A percentile compares a stretch with the other conserved stretches of the same genome.
Conservation (phyloP, 768 basidiomycete genomes). For the Clathrus columnatus region DNA sequence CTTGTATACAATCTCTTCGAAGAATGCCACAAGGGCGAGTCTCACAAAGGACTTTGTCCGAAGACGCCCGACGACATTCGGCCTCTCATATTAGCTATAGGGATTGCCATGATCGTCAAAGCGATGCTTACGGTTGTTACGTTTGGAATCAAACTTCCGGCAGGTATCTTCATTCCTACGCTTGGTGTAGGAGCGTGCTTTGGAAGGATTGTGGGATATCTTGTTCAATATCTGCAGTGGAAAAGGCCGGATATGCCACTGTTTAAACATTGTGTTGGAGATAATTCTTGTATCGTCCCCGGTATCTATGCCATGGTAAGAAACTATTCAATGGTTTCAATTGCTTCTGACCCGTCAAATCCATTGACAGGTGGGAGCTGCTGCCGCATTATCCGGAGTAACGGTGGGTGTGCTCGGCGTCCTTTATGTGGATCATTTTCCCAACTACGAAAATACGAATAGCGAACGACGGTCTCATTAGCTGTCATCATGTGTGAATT, state of each 20-base stretch:
- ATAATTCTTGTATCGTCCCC: constrained; percentile 72
- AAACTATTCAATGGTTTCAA: constrained; percentile 1
- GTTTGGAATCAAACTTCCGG: constrained; percentile 86
- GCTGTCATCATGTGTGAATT: constrained; percentile 97
- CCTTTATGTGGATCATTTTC: constrained; percentile 3
- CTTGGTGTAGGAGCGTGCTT: constrained; percentile 92
- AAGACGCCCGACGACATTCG: constrained; percentile 48
- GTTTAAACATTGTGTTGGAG: constrained; percentile 59
- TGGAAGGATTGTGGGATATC: constrained; percentile 77
- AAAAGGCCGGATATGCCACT: constrained; percentile 47
- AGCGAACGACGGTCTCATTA: constrained; percentile 86
- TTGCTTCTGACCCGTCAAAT: background rate
- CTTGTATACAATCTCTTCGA: constrained; percentile 87
- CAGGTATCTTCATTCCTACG: constrained; percentile 95
- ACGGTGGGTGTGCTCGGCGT: constrained; percentile 45
- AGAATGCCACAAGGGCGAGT: constrained; percentile 63
- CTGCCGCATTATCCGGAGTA: constrained; percentile 90
- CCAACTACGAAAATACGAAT: background rate
- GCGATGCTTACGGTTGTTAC: constrained; percentile 76
- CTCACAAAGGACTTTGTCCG: constrained; percentile 63
- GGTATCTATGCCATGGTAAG: constrained; percentile 88
- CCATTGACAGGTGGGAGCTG: constrained; percentile 54
- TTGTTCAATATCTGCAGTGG: constrained; percentile 67
- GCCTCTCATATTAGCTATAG: constrained; percentile 55
- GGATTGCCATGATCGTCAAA: constrained; percentile 76